Conservation (phyloP, 140 eudicot genomes). For the Oenanthe javanica region DNA sequence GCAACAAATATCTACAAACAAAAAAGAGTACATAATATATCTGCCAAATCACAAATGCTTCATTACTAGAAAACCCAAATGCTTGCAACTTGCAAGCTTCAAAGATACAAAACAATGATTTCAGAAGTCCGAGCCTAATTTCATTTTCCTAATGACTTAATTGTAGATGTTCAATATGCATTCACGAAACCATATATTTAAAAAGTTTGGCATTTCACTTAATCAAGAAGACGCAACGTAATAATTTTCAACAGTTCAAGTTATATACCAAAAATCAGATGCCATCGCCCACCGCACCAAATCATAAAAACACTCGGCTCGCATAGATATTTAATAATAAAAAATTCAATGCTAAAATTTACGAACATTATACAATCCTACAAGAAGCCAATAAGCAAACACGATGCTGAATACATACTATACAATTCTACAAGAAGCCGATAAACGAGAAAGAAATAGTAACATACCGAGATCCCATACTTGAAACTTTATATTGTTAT, state of each 20-base stretch:
- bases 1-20: not conserved
- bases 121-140: not conserved
- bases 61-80: not conserved
- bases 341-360: no score
- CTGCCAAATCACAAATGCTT: not conserved
- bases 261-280: not conserved
- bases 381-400: no score
- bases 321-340: not conserved
- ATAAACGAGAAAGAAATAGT: no score
- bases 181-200: not conserved
- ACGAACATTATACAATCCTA: no score
- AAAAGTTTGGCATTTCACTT: not conserved
- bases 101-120: not conserved
- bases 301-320: not conserved
- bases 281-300: not conserved
- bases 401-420: no score
- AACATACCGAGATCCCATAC: conserved; percentile 99
- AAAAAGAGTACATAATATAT: not conserved
- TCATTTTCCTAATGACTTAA: no score
- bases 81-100: not conserved
- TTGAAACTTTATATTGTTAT: conserved; percentile 95
- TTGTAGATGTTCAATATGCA: not conserved
- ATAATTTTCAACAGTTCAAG: not conserved
- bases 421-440: no score
- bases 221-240: not conserved